phyloP scores from a whole-genome alignment of 2,329 filamentous ascomycete species.

The Lasiodiplodia sp. region DNA sequence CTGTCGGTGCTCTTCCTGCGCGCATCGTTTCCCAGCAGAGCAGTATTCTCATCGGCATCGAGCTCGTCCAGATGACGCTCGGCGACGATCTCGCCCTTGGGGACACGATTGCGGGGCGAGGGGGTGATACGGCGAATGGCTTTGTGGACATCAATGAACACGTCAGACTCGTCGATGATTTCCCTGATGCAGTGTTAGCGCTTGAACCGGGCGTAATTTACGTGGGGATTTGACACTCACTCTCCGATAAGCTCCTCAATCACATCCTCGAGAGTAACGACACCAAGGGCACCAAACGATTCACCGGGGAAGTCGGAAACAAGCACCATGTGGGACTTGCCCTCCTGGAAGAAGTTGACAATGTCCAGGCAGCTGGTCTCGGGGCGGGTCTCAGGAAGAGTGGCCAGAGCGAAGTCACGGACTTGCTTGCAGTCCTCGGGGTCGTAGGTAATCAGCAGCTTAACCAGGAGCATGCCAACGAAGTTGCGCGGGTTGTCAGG shows the following conservation, averaged over 20 bases:
- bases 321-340: conserved; percentile 98
- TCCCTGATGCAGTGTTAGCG: conserved; percentile 65
- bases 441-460: conserved; percentile 98
- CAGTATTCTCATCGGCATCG: conserved; percentile 36
- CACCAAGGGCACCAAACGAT: conserved; percentile 86
- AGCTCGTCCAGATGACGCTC: conserved; percentile 42
- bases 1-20: conserved; percentile 24
- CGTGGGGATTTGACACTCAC: conserved; percentile 60
- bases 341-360: conserved; percentile 99
- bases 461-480: conserved; percentile 96
- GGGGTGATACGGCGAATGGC: conserved; percentile 89
- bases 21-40: conserved; percentile 26
- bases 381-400: conserved; percentile 90
- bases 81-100: conserved; percentile 61
- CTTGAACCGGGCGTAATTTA: not conserved
- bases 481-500: conserved; percentile 86
- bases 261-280: conserved; percentile 95
- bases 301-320: conserved; percentile 93
- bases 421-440: conserved; percentile 90
- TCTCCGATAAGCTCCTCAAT: conserved; percentile 99
- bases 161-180: conserved; percentile 98
- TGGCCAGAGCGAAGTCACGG: conserved; percentile 89
- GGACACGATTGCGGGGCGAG: conserved; percentile 78
- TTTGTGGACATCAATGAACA: conserved; percentile 98
- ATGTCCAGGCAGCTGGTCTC: conserved; percentile 98